Evolutionary conservation across 495 filamentous ascomycete genomes (phyloP).

Genomic region (Neurospora sp.): DNA sequence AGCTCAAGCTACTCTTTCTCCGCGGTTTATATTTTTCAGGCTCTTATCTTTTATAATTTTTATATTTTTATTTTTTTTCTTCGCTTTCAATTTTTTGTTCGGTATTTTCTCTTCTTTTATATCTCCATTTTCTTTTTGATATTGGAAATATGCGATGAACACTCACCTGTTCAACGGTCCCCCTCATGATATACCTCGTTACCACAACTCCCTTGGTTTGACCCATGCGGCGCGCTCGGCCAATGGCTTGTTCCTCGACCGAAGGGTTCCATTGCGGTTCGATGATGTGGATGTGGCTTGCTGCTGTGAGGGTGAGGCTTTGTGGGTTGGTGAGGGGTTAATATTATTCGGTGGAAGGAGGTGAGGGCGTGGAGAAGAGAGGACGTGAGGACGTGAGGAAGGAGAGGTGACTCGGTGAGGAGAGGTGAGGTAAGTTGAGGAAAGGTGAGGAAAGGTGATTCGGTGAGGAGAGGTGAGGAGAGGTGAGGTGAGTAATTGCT

Average conservation of each 20-base stretch:
- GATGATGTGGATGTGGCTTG: constrained; percentile 28
- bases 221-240: constrained; percentile 24
- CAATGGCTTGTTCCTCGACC: constrained; percentile 33
- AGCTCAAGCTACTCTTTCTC: rapidly evolving
- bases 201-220: constrained; percentile 26
- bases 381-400: not conserved
- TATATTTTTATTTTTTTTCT: too few species aligned
- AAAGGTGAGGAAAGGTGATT: not conserved
- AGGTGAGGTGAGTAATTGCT: too few species aligned
- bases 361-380: not conserved
- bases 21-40: too few species aligned
- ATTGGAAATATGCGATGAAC: not conserved
- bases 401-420: not conserved
- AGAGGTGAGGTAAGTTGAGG: too few species aligned
- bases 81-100: too few species aligned
- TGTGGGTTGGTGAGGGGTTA: not conserved
- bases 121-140: rapidly evolving
- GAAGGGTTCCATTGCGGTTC: constrained; percentile 38
- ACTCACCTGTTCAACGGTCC: not conserved
- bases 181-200: constrained; percentile 4
- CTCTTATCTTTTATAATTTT: too few species aligned
- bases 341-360: too few species aligned
- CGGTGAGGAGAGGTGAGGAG: too few species aligned
- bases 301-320: constrained; percentile 23
- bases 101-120: too few species aligned